Percentiles rank a stretch among this genome's conserved stretches.
Conservation (phyloP, 176 grass and related monocot species). For the Bothriochloa decipiens region DNA sequence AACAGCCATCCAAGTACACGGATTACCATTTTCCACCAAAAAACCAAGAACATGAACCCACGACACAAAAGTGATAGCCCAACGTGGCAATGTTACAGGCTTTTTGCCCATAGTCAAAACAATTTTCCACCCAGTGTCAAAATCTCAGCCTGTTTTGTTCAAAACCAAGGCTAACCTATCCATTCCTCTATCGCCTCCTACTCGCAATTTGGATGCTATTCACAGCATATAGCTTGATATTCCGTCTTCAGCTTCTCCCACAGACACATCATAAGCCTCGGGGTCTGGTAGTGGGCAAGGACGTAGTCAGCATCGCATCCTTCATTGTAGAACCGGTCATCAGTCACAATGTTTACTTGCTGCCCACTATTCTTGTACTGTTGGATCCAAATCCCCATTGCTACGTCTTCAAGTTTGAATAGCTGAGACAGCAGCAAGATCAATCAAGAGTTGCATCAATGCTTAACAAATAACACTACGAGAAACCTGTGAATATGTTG, state of each 20-base stretch:
- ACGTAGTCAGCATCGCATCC: conserved; percentile 86
- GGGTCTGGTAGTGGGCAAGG: conserved; percentile 87
- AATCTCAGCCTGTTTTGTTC: background rate
- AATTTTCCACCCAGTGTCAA: background rate
- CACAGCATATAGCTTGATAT: conserved; percentile 70
- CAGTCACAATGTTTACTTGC: conserved; percentile 69
- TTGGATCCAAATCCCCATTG: conserved; percentile 94
- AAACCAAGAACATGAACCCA: background rate
- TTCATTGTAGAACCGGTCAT: conserved; percentile 77
- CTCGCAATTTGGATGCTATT: conserved; percentile 22
- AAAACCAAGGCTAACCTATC: conserved; percentile 14
- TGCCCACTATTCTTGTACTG: conserved; percentile 68
- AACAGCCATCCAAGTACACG: background rate
- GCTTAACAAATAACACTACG: background rate
- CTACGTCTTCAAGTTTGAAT: conserved; percentile 97
- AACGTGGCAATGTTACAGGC: conserved; percentile 2
- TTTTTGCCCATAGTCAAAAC: background rate
- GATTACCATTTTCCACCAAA: background rate
- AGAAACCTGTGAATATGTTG: background rate
- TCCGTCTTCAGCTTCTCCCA: conserved; percentile 84
- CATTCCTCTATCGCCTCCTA: background rate
- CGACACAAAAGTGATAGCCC: background rate
- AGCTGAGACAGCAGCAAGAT: conserved; percentile 53
- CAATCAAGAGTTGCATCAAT: background rate
- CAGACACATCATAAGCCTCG: conserved; percentile 79